These are phyloP conservation scores for Cladosporium austrohemisphaericum DNA, from an alignment of 2,329 filamentous ascomycete genomes.

Conservation along the genomic window DNA sequence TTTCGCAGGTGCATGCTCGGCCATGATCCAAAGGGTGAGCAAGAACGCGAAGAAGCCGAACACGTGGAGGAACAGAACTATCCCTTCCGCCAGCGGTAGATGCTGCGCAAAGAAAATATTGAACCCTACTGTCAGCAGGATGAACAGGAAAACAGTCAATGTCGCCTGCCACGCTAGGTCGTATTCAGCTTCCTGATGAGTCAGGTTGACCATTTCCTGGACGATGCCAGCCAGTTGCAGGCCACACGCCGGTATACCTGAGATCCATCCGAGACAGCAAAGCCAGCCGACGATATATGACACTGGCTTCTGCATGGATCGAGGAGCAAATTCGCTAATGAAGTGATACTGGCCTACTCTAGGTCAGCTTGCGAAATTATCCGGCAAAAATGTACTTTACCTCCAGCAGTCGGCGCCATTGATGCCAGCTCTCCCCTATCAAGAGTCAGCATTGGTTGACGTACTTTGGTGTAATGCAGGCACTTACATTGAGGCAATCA, in stretches of 20 bases:
- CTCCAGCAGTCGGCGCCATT: slow-evolving; percentile 32
- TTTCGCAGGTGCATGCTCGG: slow-evolving; percentile 28
- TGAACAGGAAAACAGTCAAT: slow-evolving; percentile 35
- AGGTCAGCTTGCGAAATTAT: neutral
- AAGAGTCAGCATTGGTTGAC: slow-evolving; percentile 13
- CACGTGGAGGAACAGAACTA: slow-evolving; percentile 39
- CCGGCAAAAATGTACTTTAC: neutral
- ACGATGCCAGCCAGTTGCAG: slow-evolving; percentile 30
- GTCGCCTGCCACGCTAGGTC: slow-evolving; percentile 32
- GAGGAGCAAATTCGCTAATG: slow-evolving; percentile 43
- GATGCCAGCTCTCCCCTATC: slow-evolving; percentile 30
- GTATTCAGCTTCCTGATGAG: slow-evolving; percentile 23
- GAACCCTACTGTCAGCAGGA: slow-evolving; percentile 33
- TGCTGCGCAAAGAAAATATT: slow-evolving; percentile 35
- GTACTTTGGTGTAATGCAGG: neutral
- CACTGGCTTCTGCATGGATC: slow-evolving; percentile 40
- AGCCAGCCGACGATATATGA: slow-evolving; percentile 46
- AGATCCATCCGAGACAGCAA: slow-evolving; percentile 34
- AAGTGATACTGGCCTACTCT: slow-evolving; percentile 25
- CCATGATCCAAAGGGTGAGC: slow-evolving; percentile 36
- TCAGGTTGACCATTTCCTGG: slow-evolving; percentile 29
- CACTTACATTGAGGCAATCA: slow-evolving; percentile 30
- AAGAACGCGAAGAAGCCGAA: slow-evolving; percentile 44
- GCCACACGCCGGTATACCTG: slow-evolving; percentile 30
- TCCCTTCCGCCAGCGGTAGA: slow-evolving; percentile 33